Evolutionary conservation across 2,329 filamentous ascomycete genomes (phyloP), one percentile per base, ranked within the genome.

Genomic region (Huntiella abstrusa): DNA sequence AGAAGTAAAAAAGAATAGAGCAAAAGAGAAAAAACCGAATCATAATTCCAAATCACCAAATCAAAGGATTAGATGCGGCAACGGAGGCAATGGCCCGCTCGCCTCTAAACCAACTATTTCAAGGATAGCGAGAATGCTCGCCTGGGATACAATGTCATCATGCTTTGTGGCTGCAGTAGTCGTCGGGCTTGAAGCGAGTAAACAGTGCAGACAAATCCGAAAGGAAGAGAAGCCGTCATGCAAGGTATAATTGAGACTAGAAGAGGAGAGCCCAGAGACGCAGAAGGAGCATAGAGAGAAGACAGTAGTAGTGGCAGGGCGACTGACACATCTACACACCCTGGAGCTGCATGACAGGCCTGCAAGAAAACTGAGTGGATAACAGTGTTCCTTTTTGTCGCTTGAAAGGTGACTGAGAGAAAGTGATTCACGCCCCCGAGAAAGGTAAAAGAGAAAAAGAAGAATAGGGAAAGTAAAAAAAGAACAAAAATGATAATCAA

Each of bases 371-470:
- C 22, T 28, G 22, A 28, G 22, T 28, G 22, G 7, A 28, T 28
- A 28, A 28, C 22, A 28, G 22, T 28, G 22, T 28, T 28, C 22
- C 22, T 28, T 28, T 28, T 28, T 28, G 22, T 28, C 22, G 22
- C 22, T 28, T 28, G 8, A 5, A 28, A 28, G 8, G 22, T 28
- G 22, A 10, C 2, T 28, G 22, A 28, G 10, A 28, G 22, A 28
- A 10, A 5, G 22, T 28, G 22, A 28, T 28, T 28, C 22, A 28
- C 22, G 22, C 22, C 22, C 22, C 22, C 22, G 15, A 17, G 13
- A 41, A 46, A n/a, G 11, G 32, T 16, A 43, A 36, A 43, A 33
- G 43, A 13, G 38, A 41, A 41, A 5, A 32, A 8, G 4, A 42
- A 42, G 19, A 34, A 41, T 11, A 42, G 37, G 42, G 42, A 33